A percentile compares a stretch with the other conserved stretches of the same genome.
phyloP scores from a whole-genome alignment of 2,329 filamentous ascomycete genomes.

The Orbilia quercus region DNA sequence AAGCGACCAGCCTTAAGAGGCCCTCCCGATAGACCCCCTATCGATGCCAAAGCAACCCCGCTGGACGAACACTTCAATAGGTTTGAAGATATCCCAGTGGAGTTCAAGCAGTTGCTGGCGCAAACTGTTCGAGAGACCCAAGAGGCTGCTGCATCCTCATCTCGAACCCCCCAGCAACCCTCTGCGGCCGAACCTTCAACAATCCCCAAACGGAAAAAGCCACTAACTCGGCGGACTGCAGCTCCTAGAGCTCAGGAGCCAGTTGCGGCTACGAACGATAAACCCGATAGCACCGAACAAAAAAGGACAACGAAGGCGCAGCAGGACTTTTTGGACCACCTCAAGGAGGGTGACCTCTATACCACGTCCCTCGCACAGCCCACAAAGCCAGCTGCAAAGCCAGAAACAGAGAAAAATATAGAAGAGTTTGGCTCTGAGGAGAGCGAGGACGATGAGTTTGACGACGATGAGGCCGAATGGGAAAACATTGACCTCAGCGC shows the following conservation, averaged over 20 bases:
- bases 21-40: background rate
- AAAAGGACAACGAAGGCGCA: background rate
- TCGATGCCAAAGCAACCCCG: background rate
- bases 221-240: slow-evolving; percentile 34
- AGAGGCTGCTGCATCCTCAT: slow-evolving; percentile 3
- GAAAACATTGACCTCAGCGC: slow-evolving; percentile 70
- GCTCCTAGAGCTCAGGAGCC: slow-evolving; percentile 1
- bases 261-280: background rate
- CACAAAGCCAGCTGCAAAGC: background rate
- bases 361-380: background rate
- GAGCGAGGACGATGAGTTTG: slow-evolving; percentile 61
- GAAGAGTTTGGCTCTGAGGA: slow-evolving; percentile 13
- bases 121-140: slow-evolving; percentile 21
- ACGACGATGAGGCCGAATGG: slow-evolving; percentile 71
- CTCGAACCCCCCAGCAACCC: background rate
- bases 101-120: slow-evolving; percentile 25
- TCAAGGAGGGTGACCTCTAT: background rate
- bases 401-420: background rate
- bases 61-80: slow-evolving; percentile 10
- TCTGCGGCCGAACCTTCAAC: background rate
- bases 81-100: slow-evolving; percentile 23
- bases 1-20: background rate
- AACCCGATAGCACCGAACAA: background rate
- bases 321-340: background rate
- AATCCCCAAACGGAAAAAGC: slow-evolving; percentile 37